Evolutionary conservation across 345 rosid species (phyloP), one percentile per base, ranked within the genome.

Genomic region (Physaria fendleri): DNA sequence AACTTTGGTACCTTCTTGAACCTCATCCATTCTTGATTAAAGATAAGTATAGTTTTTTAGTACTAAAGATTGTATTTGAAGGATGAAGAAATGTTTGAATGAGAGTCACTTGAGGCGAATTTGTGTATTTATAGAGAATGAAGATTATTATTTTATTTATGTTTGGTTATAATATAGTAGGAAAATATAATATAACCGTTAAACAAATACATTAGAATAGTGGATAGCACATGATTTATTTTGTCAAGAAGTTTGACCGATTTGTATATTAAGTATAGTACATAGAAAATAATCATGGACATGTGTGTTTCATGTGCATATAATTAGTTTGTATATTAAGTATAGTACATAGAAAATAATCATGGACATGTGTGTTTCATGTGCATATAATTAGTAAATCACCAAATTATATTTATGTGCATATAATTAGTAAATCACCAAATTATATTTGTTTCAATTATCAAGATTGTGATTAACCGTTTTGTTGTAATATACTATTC

Each of bases 1-100:
- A 46, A 44, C 65, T 34, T 80, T 82, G 2, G 74, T 75, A 48
- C 28, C 80, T 21, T 77, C 73, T 69, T 73, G 54, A 13, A 82
- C 86, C 81, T 76, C 87, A 37, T 81, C 85, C 85, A 81, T 79
- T 21, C 34, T 39, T 41, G 47, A 38, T 70, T 63, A 59, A 29
- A 55, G 28, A 55, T 16, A 35, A n/a, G 22, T 15, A 6, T 56
- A 15, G 1, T 15, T 16, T 23, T 20, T 1, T 16, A 14, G 9
- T 38, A 5, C 15, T 38, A 1, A 22, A 11, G 38, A 23, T 23
- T 23, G 66, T 41, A 52, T 10, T 18, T 33, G 14, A 23, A 59
- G 11, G 55, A 46, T 22, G 56, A 51, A 42, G 57, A 52, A 50
- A 24, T 64, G 66, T 51, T 71, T 58, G 66, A 65, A 71, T 38